Evolutionary conservation across 495 filamentous ascomycete species (phyloP), one percentile per base, ranked within the genome.

Genomic region (Penicillium salamii): DNA sequence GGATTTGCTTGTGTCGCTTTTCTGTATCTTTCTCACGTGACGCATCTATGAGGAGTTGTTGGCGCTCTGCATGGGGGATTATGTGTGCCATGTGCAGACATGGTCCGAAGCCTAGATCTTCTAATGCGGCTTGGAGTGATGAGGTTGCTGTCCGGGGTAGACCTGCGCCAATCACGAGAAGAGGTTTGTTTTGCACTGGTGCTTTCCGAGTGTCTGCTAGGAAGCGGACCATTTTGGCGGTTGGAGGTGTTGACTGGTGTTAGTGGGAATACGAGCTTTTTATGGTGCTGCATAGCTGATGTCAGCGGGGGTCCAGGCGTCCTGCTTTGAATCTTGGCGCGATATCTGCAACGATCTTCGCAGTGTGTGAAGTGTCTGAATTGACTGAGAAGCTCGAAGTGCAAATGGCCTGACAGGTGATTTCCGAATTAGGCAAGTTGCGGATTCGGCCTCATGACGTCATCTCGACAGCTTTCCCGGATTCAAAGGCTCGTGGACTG

Each of bases 11-110:
- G 15, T 55, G 47, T 0, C 51, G 51, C 19, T 32, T 24, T 3
- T 7, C 6, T 9, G 13, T 38, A 6, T 53, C 38, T 13, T 17
- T 39, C 35, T 43, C 24, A 4, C 17, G 44, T 7, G 43, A 18
- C 7, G 51, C 44, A 9, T 42, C 36, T 2, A 55, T 38, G n/a
- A 55, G 36, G 3, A 45, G 36, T 4, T 55, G 15, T 36, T 43
- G 39, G 5, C 52, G 26, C 3, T 46, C 29, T 0, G 52, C 14
- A 9, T 55, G 47, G 7, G 52, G 52, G 29, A 55, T 55, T 5
- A 55, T 44, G 11, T 55, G 52, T 6, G 47, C 52, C 52, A 55
- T 55, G 18, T 55, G 47, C 4, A 55, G 36, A 21, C 53, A 55
- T 18, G 47, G 42, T 0, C 40, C 24, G n/a, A 36, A 46, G 15